phyloP scores from a whole-genome alignment of 192 early-diverging fungal species.

The Backusella parvicylindrica region DNA sequence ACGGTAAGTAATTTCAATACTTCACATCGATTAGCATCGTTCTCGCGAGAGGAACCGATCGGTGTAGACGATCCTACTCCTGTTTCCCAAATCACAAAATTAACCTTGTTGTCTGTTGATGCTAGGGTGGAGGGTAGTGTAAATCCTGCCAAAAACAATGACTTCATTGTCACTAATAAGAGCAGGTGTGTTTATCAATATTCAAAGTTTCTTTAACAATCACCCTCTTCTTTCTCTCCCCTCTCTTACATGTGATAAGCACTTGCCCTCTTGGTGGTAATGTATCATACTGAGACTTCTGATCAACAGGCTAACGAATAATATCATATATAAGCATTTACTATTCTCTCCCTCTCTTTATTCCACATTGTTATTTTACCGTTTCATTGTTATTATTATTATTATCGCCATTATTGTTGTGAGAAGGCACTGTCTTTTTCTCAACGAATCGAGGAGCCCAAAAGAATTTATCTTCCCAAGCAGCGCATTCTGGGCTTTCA shows the following conservation, averaged over 20 bases:
- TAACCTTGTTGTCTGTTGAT: constrained; percentile 34
- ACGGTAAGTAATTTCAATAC: constrained; percentile 73
- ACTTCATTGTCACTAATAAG: constrained; percentile 29
- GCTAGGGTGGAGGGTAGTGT: constrained; percentile 56
- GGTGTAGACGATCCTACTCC: constrained; percentile 70
- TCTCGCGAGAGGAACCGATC: constrained; percentile 63
- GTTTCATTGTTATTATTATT: not conserved
- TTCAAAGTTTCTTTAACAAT: no score
- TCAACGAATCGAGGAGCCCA: constrained; percentile 43
- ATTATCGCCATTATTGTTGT: not conserved
- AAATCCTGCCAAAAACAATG: constrained; percentile 68
- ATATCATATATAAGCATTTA: not conserved
- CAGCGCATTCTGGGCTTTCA: constrained; percentile 50
- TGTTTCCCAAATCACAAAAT: constrained; percentile 75
- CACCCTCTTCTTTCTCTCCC: not conserved
- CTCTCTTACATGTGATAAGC: constrained; percentile 39
- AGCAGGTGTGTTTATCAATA: not conserved
- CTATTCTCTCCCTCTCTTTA: not conserved
- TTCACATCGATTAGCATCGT: constrained; percentile 70
- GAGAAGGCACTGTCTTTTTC: not conserved
- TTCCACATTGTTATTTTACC: not conserved
- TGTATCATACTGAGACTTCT: constrained; percentile 8
- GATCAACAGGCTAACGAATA: not conserved
- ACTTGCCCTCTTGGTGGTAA: constrained; percentile 43
- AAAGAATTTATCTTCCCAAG: constrained; percentile 60